Evolutionary conservation across 768 basidiomycete genomes (phyloP).

Genomic region (Naematelia encephala): DNA sequence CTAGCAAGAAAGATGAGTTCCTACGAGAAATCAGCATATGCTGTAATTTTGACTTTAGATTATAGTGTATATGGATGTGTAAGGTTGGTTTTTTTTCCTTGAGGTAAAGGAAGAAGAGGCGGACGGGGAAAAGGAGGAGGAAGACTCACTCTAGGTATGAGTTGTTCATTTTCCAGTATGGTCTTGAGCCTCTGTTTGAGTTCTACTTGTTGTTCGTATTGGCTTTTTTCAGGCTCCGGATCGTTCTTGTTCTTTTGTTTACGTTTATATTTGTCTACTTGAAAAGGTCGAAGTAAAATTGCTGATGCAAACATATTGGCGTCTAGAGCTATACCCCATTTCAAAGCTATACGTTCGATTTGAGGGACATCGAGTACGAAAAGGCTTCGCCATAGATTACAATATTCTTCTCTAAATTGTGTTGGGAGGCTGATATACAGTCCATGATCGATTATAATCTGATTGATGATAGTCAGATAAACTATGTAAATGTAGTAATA

Average conservation of each 20-base stretch:
- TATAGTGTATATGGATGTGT: too few species aligned
- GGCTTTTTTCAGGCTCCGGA: slow-evolving; percentile 26
- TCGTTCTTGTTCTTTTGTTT: slow-evolving; percentile 19
- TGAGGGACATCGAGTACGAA: slow-evolving; percentile 50
- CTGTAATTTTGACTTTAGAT: slow-evolving; percentile 53
- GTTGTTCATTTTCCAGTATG: slow-evolving; percentile 52
- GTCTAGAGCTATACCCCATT: slow-evolving; percentile 52
- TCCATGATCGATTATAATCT: slow-evolving; percentile 89
- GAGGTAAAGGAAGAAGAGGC: too few species aligned
- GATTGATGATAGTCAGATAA: slow-evolving; percentile 11
- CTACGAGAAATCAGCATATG: slow-evolving; percentile 38
- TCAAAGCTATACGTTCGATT: slow-evolving; percentile 48
- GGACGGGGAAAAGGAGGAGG: background rate
- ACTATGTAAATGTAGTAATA: background rate
- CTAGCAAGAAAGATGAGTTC: slow-evolving; percentile 49
- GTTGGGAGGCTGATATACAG: slow-evolving; percentile 73
- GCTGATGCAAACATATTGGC: slow-evolving; percentile 52
- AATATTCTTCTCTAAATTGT: slow-evolving; percentile 71
- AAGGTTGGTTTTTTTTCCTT: too few species aligned
- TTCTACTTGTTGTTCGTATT: slow-evolving; percentile 51
- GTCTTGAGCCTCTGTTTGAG: slow-evolving; percentile 49
- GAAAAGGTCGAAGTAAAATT: slow-evolving; percentile 51
- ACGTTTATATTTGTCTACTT: slow-evolving; percentile 36
- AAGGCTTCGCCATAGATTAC: slow-evolving; percentile 62
- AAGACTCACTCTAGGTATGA: slow-evolving; percentile 55